Percentiles rank a stretch among this genome's conserved stretches.
phyloP scores from a whole-genome alignment of 192 early-diverging fungal genomes.

The Coemansia sp. region DNA sequence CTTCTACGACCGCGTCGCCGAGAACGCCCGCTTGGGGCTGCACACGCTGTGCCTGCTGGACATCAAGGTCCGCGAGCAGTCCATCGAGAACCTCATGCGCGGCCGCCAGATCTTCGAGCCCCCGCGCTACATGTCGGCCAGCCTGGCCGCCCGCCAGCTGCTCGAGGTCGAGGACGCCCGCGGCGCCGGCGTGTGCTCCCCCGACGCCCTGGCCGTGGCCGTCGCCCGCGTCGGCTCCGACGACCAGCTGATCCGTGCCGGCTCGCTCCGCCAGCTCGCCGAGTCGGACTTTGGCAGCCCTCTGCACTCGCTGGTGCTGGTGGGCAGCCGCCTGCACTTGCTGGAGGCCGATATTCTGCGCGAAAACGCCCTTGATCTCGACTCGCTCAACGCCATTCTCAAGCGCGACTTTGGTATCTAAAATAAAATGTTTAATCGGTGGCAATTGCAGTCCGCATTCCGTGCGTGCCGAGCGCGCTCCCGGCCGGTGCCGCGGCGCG shows the following conservation, averaged over 20 bases:
- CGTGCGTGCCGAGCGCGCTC: neutral
- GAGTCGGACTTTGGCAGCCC: conserved; percentile 89
- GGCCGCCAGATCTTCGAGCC: conserved; percentile 94
- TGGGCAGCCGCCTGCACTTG: conserved; percentile 86
- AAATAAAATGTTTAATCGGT: conserved; percentile 8
- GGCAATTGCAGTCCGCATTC: conserved; percentile 4
- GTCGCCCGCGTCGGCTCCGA: conserved; percentile 85
- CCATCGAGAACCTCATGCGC: conserved; percentile 91
- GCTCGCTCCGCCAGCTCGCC: conserved; percentile 82
- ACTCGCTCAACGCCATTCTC: conserved; percentile 62
- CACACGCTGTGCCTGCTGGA: conserved; percentile 96
- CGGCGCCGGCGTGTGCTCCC: conserved; percentile 68
- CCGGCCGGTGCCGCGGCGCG: conserved; percentile 12
- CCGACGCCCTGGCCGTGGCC: conserved; percentile 83
- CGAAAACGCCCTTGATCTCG: conserved; percentile 69
- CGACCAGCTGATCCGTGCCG: conserved; percentile 79
- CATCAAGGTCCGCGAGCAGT: conserved; percentile 99
- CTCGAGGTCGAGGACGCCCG: conserved; percentile 88
- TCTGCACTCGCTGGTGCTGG: conserved; percentile 89
- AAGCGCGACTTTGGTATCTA: conserved; percentile 63
- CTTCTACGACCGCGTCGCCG: conserved; percentile 90
- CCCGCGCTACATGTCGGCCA: conserved; percentile 96
- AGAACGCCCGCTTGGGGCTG: conserved; percentile 78
- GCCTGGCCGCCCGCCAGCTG: conserved; percentile 88
- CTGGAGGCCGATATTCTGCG: conserved; percentile 88